phyloP scores from a whole-genome alignment of 352 stramenopile genomes.

The Globisporangium recalcitrans region DNA sequence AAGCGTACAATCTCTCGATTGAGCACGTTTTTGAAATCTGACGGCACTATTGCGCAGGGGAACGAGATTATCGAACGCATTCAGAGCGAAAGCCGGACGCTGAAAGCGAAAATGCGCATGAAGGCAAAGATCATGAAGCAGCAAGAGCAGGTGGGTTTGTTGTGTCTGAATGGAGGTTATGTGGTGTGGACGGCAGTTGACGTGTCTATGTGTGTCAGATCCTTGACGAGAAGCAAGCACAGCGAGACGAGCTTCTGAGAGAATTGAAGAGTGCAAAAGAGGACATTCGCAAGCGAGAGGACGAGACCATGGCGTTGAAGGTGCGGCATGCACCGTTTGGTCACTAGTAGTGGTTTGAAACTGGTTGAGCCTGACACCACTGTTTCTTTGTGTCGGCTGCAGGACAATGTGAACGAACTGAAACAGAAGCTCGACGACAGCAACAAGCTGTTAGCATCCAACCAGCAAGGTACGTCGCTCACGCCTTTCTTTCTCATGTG shows the following conservation, averaged over 20 bases:
- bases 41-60: too few species aligned
- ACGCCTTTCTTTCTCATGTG: neutral
- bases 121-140: constrained; percentile 89
- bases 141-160: constrained; percentile 59
- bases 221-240: constrained; percentile 73
- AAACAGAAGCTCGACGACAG: constrained; percentile 85
- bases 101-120: constrained; percentile 81
- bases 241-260: constrained; percentile 56
- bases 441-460: constrained; percentile 84
- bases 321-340: constrained; percentile 12
- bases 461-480: constrained; percentile 74
- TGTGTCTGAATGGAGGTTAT: neutral
- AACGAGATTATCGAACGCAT: constrained; percentile 89
- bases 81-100: constrained; percentile 70
- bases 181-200: neutral
- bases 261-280: constrained; percentile 64
- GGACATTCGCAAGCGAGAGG: constrained; percentile 64
- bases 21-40: neutral
- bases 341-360: neutral
- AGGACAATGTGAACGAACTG: constrained; percentile 66
- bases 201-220: constrained; percentile 27
- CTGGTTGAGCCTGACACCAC: neutral
- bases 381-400: neutral
- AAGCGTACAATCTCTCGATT: neutral
- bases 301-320: constrained; percentile 58